Evolutionary conservation across 192 early-diverging fungal genomes (phyloP).

Genomic region (Fimicolochytrium jonesii): DNA sequence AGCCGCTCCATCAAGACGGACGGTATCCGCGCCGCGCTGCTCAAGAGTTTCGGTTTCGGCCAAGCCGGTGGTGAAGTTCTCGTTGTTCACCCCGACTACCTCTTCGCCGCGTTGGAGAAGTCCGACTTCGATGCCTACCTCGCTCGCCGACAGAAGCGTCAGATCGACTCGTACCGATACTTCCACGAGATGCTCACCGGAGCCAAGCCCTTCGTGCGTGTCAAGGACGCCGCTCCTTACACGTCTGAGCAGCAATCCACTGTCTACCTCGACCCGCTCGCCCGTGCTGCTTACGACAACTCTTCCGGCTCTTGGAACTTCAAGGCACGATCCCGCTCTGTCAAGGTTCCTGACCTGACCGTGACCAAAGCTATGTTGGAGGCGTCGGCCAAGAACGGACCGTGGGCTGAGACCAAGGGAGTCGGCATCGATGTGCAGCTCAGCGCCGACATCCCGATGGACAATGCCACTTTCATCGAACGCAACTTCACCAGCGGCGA

Average conservation of each 20-base stretch:
- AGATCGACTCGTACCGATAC: constrained; percentile 81
- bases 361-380: constrained; percentile 50
- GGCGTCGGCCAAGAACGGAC: constrained; percentile 33
- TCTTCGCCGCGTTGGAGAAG: constrained; percentile 69
- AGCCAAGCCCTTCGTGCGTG: constrained; percentile 72
- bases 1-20: constrained; percentile 83
- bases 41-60: constrained; percentile 95
- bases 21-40: constrained; percentile 82
- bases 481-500: constrained; percentile 88
- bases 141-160: constrained; percentile 62
- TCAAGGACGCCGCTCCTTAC: constrained; percentile 86
- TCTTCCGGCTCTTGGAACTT: constrained; percentile 67
- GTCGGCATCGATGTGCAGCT: constrained; percentile 69
- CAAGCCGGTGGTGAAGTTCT: constrained; percentile 90
- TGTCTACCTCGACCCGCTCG: constrained; percentile 85
- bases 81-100: constrained; percentile 82
- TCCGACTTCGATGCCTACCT: constrained; percentile 68
- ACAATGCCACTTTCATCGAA: constrained; percentile 80
- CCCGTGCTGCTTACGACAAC: constrained; percentile 77
- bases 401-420: constrained; percentile 19
- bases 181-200: constrained; percentile 85
- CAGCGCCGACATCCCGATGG: constrained; percentile 70
- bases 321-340: constrained; percentile 29
- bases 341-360: constrained; percentile 45
- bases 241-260: constrained; percentile 68